A percentile compares a stretch with the other conserved stretches of the same genome.
Evolutionary conservation across 2,329 filamentous ascomycete species (phyloP).

Genomic region (Alternaria solani): DNA sequence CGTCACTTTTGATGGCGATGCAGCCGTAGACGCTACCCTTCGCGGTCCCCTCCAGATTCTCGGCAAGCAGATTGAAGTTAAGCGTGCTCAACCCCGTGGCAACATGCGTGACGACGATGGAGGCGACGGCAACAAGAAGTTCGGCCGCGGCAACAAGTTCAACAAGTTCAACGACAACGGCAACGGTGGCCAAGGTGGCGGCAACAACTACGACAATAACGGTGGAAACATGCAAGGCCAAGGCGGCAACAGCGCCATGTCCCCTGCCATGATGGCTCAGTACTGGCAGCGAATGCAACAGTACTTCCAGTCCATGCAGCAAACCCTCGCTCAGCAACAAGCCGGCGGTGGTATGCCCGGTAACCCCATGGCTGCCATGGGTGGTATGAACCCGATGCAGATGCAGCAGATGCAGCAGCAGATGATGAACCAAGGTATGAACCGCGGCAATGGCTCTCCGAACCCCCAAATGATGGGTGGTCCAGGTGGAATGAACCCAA

Average conservation of each 20-base stretch:
- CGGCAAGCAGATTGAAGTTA: slow-evolving; percentile 96
- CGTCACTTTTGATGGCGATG: slow-evolving; percentile 96
- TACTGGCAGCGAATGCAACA: slow-evolving; percentile 99
- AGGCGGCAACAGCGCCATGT: slow-evolving; percentile 70
- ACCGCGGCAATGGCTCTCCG: slow-evolving; percentile 42
- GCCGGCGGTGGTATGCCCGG: slow-evolving; percentile 46
- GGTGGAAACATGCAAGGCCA: slow-evolving; percentile 54
- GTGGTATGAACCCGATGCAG: slow-evolving; percentile 67
- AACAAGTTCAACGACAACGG: slow-evolving; percentile 45
- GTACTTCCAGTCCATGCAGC: slow-evolving; percentile 94
- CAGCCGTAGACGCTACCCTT: slow-evolving; percentile 91
- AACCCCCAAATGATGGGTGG: slow-evolving; percentile 52
- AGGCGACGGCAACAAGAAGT: slow-evolving; percentile 64
- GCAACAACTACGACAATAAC: slow-evolving; percentile 56
- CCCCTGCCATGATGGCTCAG: slow-evolving; percentile 95
- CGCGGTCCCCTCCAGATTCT: slow-evolving; percentile 87
- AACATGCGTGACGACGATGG: slow-evolving; percentile 93
- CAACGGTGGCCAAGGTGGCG: slow-evolving; percentile 55
- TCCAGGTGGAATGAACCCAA: slow-evolving; percentile 70
- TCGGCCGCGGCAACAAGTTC: slow-evolving; percentile 49
- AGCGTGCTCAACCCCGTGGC: slow-evolving; percentile 94
- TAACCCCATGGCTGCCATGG: slow-evolving; percentile 59
- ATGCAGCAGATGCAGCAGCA: slow-evolving; percentile 54
- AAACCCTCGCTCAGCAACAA: slow-evolving; percentile 73
- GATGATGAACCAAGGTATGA: slow-evolving; percentile 43